phyloP scores from a whole-genome alignment of 495 filamentous ascomycete species.

The Immersiella caudata region DNA sequence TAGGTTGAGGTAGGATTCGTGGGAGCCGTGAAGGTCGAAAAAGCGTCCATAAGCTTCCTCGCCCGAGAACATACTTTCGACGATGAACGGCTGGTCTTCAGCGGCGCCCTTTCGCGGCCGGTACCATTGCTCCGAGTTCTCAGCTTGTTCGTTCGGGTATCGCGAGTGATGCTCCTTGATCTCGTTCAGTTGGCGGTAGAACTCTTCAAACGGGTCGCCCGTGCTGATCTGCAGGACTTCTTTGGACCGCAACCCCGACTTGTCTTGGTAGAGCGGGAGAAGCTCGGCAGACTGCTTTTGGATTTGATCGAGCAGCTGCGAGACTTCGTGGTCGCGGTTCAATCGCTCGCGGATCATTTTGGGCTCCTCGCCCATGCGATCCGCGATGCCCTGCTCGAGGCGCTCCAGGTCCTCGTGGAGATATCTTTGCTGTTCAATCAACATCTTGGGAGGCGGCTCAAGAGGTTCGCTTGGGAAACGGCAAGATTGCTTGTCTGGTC shows the following conservation, averaged over 20 bases:
- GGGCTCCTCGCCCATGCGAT: slow-evolving; percentile 84
- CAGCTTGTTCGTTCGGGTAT: slow-evolving; percentile 92
- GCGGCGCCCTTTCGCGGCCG: slow-evolving; percentile 61
- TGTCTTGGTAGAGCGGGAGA: slow-evolving; percentile 83
- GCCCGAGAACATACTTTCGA: slow-evolving; percentile 92
- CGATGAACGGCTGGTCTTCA: slow-evolving; percentile 70
- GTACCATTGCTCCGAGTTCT: slow-evolving; percentile 93
- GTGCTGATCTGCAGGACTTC: slow-evolving; percentile 84
- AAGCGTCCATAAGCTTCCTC: slow-evolving; percentile 91
- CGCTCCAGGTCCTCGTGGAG: slow-evolving; percentile 95
- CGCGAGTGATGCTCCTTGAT: slow-evolving; percentile 86
- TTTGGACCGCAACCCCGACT: slow-evolving; percentile 65
- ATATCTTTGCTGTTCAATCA: slow-evolving; percentile 89
- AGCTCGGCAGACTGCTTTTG: slow-evolving; percentile 81
- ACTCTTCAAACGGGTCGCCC: slow-evolving; percentile 88
- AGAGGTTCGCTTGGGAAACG: not conserved
- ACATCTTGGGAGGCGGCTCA: slow-evolving; percentile 56
- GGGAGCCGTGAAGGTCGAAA: slow-evolving; percentile 79
- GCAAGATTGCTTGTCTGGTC: not conserved
- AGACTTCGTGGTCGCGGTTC: slow-evolving; percentile 85
- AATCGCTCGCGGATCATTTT: slow-evolving; percentile 85
- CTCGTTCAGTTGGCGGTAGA: slow-evolving; percentile 78
- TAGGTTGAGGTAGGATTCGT: slow-evolving; percentile 89
- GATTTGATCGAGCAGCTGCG: slow-evolving; percentile 83
- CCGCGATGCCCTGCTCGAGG: slow-evolving; percentile 88